Evolutionary conservation across 2,329 filamentous ascomycete genomes (phyloP), one percentile per base, ranked within the genome.

Genomic region (Drechslerella coelobrocha): DNA sequence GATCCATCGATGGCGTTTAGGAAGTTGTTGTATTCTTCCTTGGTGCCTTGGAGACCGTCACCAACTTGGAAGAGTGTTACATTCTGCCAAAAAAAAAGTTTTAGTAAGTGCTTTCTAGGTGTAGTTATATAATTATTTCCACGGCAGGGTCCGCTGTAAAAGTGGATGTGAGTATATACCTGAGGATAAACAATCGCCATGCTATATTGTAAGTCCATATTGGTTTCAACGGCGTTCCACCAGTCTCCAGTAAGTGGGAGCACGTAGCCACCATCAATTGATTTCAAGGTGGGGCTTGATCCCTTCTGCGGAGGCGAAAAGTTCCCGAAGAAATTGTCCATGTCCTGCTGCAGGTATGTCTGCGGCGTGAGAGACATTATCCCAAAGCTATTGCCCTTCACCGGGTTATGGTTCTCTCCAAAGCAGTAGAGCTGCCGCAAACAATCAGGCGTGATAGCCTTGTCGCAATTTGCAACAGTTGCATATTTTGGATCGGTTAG

Each of bases 11-110:
- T 77, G 77, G 85, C 84, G 61, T 84, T 81, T 5, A 89, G 80
- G 80, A 85, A 89, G n/a, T 81, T 82, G 1, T 89, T 80, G 77
- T 89, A 90, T 0, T 87, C 86, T 78, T 91, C 88, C 77, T 89
- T 90, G 73, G 77, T 86, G 82, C 76, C 79, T 17, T 81, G 74
- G 8, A 80, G 78, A 69, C 82, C 79, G 52, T 80, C 77, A 23
- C 78, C 78, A 1, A 78, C 77, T 74, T 83, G 81, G 76, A 82
- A 84, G 21, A 85, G 76, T 27, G 81, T 81, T 23, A 82, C 79
- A 8, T 79, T 78, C 73, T 86, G 83, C 0, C 83, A 65, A 81
- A 73, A 73, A 2, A 73, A 72, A 41, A 74, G 84, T 81, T 0
- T 84, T 81, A 9, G 80, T 78, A 82, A 34, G n/a, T n/a, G n/a